phyloP scores from a whole-genome alignment of 1,139 yeast species.

The Hansenula sp. region DNA sequence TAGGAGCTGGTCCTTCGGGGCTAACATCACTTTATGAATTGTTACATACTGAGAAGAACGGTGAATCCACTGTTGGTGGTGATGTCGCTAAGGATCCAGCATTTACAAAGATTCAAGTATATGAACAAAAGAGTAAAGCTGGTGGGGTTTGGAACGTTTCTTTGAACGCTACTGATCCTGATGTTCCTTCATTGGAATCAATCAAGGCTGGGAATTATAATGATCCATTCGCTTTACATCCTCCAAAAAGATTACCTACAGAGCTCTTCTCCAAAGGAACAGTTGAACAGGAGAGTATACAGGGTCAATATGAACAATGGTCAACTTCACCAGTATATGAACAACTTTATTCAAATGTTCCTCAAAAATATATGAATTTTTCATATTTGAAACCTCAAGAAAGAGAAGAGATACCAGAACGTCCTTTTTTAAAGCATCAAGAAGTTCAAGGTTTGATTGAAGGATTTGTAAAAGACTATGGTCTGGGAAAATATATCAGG shows the following conservation, averaged over 20 bases:
- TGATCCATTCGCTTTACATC: conserved; percentile 12
- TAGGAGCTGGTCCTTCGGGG: neutral
- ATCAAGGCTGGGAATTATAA: conserved; percentile 17
- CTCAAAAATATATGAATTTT: conserved; percentile 12
- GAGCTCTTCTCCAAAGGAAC: neutral
- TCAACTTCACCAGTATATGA: neutral
- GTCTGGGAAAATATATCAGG: conserved; percentile 30
- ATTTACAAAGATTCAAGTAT: conserved; percentile 22
- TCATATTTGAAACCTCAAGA: neutral
- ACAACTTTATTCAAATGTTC: conserved; percentile 50
- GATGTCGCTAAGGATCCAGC: conserved; percentile 11
- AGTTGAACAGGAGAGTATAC: neutral
- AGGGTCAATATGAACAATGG: neutral
- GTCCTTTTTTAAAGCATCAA: neutral
- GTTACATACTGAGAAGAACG: conserved; percentile 21
- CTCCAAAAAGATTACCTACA: neutral
- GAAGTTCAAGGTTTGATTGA: neutral
- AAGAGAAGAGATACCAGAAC: neutral
- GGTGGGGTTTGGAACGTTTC: conserved; percentile 31
- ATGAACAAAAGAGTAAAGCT: conserved; percentile 24
- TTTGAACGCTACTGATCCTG: conserved; percentile 11
- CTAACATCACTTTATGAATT: conserved; percentile 18
- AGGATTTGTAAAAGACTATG: conserved; percentile 24
- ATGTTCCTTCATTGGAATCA: conserved; percentile 15
- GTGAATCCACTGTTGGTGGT: conserved; percentile 18